Evolutionary conservation across 768 basidiomycete genomes (phyloP), one percentile per base, ranked within the genome.

Genomic region (Boletellus sp.): DNA sequence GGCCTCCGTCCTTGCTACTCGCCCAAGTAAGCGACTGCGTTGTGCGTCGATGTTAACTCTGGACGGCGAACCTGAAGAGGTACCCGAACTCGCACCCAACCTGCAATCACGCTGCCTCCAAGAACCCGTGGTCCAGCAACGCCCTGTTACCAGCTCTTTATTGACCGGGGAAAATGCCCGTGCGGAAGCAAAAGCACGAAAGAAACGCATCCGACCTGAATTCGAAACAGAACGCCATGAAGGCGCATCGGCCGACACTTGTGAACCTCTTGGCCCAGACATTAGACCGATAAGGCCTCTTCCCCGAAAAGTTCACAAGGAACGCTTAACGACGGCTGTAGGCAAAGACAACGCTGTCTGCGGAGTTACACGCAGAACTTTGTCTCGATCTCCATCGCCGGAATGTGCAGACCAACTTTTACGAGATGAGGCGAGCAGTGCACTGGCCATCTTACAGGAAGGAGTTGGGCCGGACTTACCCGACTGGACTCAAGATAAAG

Each of bases 401-500:
- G 45, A 55, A 38, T 26, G 57, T 37, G 46, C 17, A 10, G 59
- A 60, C 16, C 64, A 55, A 22, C 43, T 57, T 15, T 23, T 64
- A 19, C 55, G 41, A 26, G 62, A 65, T 42, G 35, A 16, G 31
- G 56, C 51, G 19, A 56, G 47, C 37, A 55, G 62, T 39, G 62
- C 51, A 9, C 35, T 56, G 4, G 45, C 37, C 10, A 3, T 44
- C 12, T 22, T 50, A 13, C 47, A 1, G 16, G 61, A 63, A 35
- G 50, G 22, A 32, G 32, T 24, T 6, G 37, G 12, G 13, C 13
- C 42, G 9, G 52, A 56, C 6, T 2, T 61, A 19, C 47, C 45
- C 41, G 58, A 67, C 28, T 67, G 65, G 65, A 67, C 54, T 42
- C 53, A 54, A 42, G 58, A 57, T n/a, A 35, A 56, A 8, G 63